These are phyloP conservation scores for Apophysomyces sp. DNA, from an alignment of 371 early-diverging fungal species.

Conservation along the genomic window DNA sequence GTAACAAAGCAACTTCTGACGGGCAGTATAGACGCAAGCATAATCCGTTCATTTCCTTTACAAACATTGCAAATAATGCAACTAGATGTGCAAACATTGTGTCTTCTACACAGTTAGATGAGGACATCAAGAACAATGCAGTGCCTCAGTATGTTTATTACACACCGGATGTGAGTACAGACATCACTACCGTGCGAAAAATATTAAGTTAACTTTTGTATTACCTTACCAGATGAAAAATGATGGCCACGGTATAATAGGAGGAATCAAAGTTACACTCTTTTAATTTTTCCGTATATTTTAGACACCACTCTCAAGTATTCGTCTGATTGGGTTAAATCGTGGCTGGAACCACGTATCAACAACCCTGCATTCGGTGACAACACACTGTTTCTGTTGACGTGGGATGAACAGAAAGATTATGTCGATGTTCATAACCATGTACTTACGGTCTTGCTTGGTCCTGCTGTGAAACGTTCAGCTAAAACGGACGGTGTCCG, in stretches of 20 bases:
- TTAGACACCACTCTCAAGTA: slow-evolving; percentile 32
- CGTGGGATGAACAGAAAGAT: slow-evolving; percentile 42
- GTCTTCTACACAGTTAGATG: slow-evolving; percentile 39
- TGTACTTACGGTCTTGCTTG: slow-evolving; percentile 33
- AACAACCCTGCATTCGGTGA: slow-evolving; percentile 23
- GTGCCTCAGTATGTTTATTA: slow-evolving; percentile 57
- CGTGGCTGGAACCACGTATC: slow-evolving; percentile 45
- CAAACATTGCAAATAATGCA: slow-evolving; percentile 37
- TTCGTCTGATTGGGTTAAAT: slow-evolving; percentile 42
- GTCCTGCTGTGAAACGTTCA: slow-evolving; percentile 25
- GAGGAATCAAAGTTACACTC: not conserved
- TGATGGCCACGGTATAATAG: slow-evolving; percentile 37
- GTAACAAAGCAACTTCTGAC: slow-evolving; percentile 15
- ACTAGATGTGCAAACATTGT: slow-evolving; percentile 55
- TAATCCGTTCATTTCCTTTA: slow-evolving; percentile 63
- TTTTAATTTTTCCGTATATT: not conserved
- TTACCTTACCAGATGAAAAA: slow-evolving; percentile 27
- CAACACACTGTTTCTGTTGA: slow-evolving; percentile 47
- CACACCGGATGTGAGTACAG: slow-evolving; percentile 28
- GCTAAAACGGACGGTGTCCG: slow-evolving; percentile 5
- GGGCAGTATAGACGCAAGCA: slow-evolving; percentile 52
- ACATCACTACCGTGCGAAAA: not conserved
- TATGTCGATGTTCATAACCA: slow-evolving; percentile 22
- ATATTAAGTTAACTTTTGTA: not conserved
- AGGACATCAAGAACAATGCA: slow-evolving; percentile 35